Evolutionary conservation across 2,329 filamentous ascomycete genomes (phyloP).

Genomic region (Penicillium olsonii): DNA sequence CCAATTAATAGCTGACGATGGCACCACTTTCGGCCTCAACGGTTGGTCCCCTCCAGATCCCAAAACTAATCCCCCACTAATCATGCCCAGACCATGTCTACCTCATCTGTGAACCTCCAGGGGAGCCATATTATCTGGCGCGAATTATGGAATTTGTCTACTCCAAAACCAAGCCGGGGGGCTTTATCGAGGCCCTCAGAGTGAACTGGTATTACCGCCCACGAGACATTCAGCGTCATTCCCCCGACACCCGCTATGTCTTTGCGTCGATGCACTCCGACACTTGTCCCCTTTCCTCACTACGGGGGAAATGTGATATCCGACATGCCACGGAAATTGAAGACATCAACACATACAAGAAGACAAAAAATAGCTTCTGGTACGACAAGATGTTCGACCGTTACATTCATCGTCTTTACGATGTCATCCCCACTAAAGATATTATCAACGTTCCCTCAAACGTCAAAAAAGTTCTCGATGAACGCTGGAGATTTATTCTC

Average conservation of each 20-base stretch:
- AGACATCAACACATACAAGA: conserved; percentile 80
- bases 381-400: conserved; percentile 97
- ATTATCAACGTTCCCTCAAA: conserved; percentile 96
- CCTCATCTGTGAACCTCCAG: conserved; percentile 93
- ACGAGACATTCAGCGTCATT: conserved; percentile 90
- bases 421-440: conserved; percentile 85
- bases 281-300: conserved; percentile 84
- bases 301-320: conserved; percentile 92
- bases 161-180: conserved; percentile 68
- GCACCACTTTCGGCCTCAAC: conserved; percentile 78
- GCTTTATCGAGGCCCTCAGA: conserved; percentile 80
- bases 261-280: conserved; percentile 99
- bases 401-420: conserved; percentile 97
- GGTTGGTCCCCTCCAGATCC: conserved; percentile 62
- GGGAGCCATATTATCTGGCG: conserved; percentile 95
- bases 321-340: conserved; percentile 83
- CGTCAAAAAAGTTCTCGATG: conserved; percentile 93
- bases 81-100: conserved; percentile 74
- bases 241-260: conserved; percentile 84
- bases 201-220: conserved; percentile 99
- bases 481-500: conserved; percentile 94
- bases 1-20: conserved; percentile 85
- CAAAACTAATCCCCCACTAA: conserved; percentile 7
- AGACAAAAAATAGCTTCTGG: conserved; percentile 86
- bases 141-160: conserved; percentile 99